Base-by-base conservation (phyloP, 192 early-diverging fungal genomes). In the Physocladia obscura region DNA sequence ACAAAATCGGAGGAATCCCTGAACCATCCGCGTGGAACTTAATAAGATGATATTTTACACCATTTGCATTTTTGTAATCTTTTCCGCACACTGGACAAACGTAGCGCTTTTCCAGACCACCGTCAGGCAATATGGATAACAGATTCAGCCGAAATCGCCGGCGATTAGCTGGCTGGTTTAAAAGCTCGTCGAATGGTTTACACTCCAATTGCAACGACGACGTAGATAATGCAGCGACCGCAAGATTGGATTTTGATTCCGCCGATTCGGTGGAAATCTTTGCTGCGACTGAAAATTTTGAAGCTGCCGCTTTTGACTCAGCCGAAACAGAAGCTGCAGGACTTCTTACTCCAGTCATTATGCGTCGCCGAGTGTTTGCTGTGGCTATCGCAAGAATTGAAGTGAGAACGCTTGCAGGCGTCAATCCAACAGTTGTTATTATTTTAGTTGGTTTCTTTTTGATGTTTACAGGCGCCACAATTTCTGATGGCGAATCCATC, bases 51-150 rank as follows among this genome's bases (percentile, higher is more conserved):
- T 98, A 97, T 77, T 98, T 98, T 54, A 97, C 86, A 4, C 95
- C 95, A 67, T 94, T 94, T 39, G 94, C 89, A 77, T 98, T 98
- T 78, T 98, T 98, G 82, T 98, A 98, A 13, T 90, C 87, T 54
- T 82, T 65, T 31, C 62, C 62, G 35, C 62, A 65, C 1, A 34
- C 47, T 5, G 62, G 62, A 52, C 62, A 65, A 1, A 65, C 49
- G 35, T 34, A 65, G 13, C 62, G 62, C 22, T 36, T 24, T 21
- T 65, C 62, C 6, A 15, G 22, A 3, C 27, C 22, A 27, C 49
- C 62, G 22, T 17, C 49, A 19, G 62, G 49, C 8, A 34, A 36
- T 19, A 65, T 34, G 30, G 27, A 51, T 5, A 65, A 32, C 5
- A 65, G 49, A 22, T 32, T 32, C 34, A 65, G 34, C 34, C 35